A percentile compares a stretch with the other conserved stretches of the same genome.
Conservation (phyloP, 1,284 basidiomycete genomes). For the Athelia psychrophila region DNA sequence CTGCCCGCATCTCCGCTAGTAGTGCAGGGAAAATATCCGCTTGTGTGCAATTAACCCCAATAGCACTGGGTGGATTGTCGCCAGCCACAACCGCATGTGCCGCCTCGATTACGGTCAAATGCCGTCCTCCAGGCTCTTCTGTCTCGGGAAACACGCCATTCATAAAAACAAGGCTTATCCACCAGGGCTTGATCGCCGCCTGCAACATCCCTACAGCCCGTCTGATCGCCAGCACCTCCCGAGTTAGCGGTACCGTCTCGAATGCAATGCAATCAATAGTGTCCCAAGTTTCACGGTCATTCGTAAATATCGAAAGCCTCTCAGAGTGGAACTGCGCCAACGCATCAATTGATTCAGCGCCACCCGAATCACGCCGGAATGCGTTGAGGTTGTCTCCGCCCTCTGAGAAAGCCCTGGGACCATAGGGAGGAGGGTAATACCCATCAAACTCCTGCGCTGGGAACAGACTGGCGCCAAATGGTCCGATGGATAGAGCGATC, state of each 20-base stretch:
- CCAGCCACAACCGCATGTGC: conserved; percentile 29
- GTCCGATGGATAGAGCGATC: conserved; percentile 71
- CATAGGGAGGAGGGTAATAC: conserved; percentile 73
- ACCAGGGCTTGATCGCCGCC: conserved; percentile 58
- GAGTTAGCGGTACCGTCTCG: conserved; percentile 72
- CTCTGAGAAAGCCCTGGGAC: conserved; percentile 44
- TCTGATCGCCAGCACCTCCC: conserved; percentile 68
- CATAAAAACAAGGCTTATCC: conserved; percentile 74
- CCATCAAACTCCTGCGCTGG: conserved; percentile 76
- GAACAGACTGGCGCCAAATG: conserved; percentile 66
- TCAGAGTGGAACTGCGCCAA: conserved; percentile 68
- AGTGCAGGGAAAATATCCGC: conserved; percentile 35
- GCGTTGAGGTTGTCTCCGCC: conserved; percentile 37
- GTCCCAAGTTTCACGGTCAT: conserved; percentile 49
- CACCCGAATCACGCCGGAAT: conserved; percentile 34
- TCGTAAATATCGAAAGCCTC: conserved; percentile 54
- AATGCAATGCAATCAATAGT: conserved; percentile 68
- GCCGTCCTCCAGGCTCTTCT: conserved; percentile 18
- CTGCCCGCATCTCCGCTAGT: conserved; percentile 27
- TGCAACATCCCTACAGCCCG: conserved; percentile 48
- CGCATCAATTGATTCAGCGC: conserved; percentile 43
- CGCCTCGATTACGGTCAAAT: conserved; percentile 32
- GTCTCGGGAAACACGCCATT: conserved; percentile 48
- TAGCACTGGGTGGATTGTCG: conserved; percentile 38
- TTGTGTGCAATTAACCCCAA: conserved; percentile 75